A percentile compares a stretch with the other conserved stretches of the same genome.
phyloP scores from a whole-genome alignment of 73 alveolate species.

The Paramecium tetraurelia region DNA sequence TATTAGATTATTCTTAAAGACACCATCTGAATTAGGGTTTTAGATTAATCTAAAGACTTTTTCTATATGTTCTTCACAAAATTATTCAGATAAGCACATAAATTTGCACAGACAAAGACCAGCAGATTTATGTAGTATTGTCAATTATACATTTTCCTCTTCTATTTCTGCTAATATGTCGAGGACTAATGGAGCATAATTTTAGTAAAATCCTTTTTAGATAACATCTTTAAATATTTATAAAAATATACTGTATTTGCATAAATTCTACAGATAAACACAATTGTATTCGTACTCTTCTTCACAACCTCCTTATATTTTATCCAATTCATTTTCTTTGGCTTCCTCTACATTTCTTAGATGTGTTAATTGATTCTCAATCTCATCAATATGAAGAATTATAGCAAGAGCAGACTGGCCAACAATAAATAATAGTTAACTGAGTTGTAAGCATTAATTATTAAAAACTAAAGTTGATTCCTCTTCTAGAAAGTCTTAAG shows the following conservation, averaged over 20 bases:
- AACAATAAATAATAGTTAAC: neutral
- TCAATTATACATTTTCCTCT: neutral
- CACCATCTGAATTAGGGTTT: constrained; percentile 9
- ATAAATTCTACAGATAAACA: neutral
- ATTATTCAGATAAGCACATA: constrained; percentile 40
- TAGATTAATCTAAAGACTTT: neutral
- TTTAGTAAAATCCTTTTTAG: neutral
- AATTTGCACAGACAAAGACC: constrained; percentile 38
- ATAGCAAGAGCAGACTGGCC: neutral
- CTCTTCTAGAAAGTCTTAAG: neutral
- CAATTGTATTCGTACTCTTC: constrained; percentile 38
- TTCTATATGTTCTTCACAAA: neutral
- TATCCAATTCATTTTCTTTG: constrained; percentile 48
- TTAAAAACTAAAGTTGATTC: neutral
- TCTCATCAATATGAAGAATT: neutral
- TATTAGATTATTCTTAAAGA: constrained; percentile 38
- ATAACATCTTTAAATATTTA: neutral
- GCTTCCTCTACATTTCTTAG: constrained; percentile 12
- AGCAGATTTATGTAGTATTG: neutral
- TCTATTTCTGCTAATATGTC: neutral
- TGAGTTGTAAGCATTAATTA: neutral
- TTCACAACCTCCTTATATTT: constrained; percentile 46
- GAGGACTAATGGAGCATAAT: neutral
- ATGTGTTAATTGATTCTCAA: neutral
- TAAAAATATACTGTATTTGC: neutral